A percentile compares a stretch with the other conserved stretches of the same genome.
Conservation (phyloP, 1,139 yeast species). For the Meyerozyma elateridarum region DNA sequence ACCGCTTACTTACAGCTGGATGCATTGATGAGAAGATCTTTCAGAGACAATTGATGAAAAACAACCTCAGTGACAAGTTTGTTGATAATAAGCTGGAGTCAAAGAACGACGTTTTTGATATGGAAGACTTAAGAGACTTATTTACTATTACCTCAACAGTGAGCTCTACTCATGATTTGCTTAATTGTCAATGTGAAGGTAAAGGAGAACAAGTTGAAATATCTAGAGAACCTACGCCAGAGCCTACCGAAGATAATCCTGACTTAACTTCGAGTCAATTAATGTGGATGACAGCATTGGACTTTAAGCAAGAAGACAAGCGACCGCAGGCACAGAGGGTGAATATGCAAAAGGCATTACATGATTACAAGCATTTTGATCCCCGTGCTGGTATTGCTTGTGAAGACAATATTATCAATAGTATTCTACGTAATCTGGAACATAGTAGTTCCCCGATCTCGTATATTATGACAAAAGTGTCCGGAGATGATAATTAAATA, state of each 20-base stretch:
- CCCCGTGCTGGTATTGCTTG: slow-evolving; percentile 25
- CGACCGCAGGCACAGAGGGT: slow-evolving; percentile 26
- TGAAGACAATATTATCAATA: slow-evolving; percentile 18
- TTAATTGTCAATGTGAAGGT: slow-evolving; percentile 69
- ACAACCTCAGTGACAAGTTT: slow-evolving; percentile 72
- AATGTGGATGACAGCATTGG: slow-evolving; percentile 51
- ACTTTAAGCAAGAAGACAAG: slow-evolving; percentile 34
- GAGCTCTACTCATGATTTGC: slow-evolving; percentile 73
- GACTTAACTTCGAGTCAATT: slow-evolving; percentile 9
- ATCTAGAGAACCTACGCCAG: slow-evolving; percentile 11
- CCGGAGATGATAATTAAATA: slow-evolving; percentile 5
- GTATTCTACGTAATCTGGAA: slow-evolving; percentile 8
- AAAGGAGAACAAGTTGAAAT: slow-evolving; percentile 28
- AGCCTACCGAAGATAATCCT: slow-evolving; percentile 12
- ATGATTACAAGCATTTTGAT: slow-evolving; percentile 58
- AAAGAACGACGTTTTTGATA: slow-evolving; percentile 52
- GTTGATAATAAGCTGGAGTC: slow-evolving; percentile 49
- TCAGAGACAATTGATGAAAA: slow-evolving; percentile 89
- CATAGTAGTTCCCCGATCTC: slow-evolving; percentile 11
- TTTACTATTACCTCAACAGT: slow-evolving; percentile 56
- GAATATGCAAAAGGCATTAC: slow-evolving; percentile 52
- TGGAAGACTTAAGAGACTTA: slow-evolving; percentile 66
- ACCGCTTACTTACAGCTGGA: slow-evolving; percentile 81
- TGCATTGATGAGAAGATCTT: slow-evolving; percentile 92
- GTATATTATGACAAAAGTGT: slow-evolving; percentile 15